Evolutionary conservation across 1,139 yeast genomes (phyloP).

Genomic region (Ogataea hybrid): DNA sequence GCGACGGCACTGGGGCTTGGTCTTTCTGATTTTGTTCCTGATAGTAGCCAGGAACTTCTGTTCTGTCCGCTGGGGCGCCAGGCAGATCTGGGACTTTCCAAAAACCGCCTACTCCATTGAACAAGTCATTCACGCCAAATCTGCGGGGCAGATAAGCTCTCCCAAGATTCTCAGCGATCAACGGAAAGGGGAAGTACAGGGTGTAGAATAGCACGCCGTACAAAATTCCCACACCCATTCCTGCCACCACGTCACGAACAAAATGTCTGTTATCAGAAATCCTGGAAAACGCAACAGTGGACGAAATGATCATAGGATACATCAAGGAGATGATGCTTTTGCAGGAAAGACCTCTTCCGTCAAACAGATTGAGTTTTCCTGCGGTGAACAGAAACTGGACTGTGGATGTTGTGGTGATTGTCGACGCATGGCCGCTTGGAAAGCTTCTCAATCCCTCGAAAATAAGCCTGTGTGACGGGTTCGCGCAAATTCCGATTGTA

Average conservation of each 20-base stretch:
- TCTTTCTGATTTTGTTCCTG: conserved; percentile 5
- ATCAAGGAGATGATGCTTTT: conserved; percentile 36
- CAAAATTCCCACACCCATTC: conserved; percentile 39
- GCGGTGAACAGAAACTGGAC: conserved; percentile 39
- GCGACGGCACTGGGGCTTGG: background rate
- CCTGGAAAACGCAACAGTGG: conserved; percentile 42
- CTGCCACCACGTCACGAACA: conserved; percentile 42
- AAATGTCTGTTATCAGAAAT: conserved; percentile 51
- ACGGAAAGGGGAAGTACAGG: conserved; percentile 43
- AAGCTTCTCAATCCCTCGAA: conserved; percentile 50
- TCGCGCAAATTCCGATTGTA: conserved; percentile 39
- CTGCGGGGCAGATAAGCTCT: conserved; percentile 49
- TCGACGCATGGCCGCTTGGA: conserved; percentile 53
- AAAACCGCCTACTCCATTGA: conserved; percentile 24
- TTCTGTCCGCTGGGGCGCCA: conserved; percentile 17
- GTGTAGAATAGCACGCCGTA: conserved; percentile 38
- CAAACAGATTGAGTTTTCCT: conserved; percentile 39
- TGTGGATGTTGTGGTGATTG: conserved; percentile 45
- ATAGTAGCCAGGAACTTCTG: conserved; percentile 17
- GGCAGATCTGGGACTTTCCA: conserved; percentile 22
- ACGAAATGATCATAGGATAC: conserved; percentile 39
- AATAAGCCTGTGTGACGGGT: conserved; percentile 31
- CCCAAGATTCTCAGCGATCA: conserved; percentile 35
- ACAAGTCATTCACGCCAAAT: conserved; percentile 37
- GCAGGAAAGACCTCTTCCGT: conserved; percentile 38